Conservation (phyloP, 202 grass and related monocot genomes). For the Carex sylvatica region DNA sequence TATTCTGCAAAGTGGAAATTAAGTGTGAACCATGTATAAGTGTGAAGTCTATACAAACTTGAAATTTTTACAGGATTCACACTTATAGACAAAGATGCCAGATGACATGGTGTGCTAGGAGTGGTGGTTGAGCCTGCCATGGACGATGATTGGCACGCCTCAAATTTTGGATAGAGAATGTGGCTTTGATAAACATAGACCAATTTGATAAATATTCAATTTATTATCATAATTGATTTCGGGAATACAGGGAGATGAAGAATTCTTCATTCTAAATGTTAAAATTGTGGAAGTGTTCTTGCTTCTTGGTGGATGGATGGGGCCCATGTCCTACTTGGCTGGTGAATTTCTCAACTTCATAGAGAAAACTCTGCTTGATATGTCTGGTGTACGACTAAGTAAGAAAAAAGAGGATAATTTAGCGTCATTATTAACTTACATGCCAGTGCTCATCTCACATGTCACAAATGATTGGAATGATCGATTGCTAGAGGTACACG, state of each 20-base stretch:
- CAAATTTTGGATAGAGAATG: conserved; percentile 13
- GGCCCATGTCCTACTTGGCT: conserved; percentile 35
- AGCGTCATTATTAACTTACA: conserved; percentile 48
- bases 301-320: conserved; percentile 40
- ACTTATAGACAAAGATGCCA: neutral
- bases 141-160: neutral
- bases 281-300: conserved; percentile 88
- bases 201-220: conserved; percentile 10
- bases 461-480: conserved; percentile 46
- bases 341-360: conserved; percentile 73
- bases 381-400: conserved; percentile 51
- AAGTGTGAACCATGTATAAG: neutral
- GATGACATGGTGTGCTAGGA: neutral
- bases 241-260: conserved; percentile 66
- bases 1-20: neutral
- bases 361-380: conserved; percentile 50
- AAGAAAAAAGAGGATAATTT: conserved; percentile 64
- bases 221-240: conserved; percentile 22
- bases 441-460: conserved; percentile 59
- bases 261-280: conserved; percentile 60
- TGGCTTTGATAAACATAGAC: neutral
- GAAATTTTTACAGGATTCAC: neutral
- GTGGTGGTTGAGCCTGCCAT: neutral
- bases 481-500: conserved; percentile 61
- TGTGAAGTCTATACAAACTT: neutral